Evolutionary conservation across 129 eudicot genomes (phyloP), one percentile per base, ranked within the genome.

Genomic region (Helianthus tuberosus): DNA sequence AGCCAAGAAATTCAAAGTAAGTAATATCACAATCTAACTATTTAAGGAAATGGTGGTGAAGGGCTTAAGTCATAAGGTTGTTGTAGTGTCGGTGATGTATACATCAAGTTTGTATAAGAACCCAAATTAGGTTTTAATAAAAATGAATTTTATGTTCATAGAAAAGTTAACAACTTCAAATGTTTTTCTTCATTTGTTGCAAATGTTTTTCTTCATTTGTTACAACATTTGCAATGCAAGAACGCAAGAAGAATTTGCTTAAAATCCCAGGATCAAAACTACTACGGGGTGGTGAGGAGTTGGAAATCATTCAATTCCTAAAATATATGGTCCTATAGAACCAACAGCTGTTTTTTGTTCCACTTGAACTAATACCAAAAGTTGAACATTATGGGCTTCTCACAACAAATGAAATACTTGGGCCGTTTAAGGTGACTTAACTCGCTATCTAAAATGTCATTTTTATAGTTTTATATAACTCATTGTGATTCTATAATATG

Each of bases 261-360:
- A 8, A 87, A 54, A 91, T 91, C 55, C 88, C 95, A n/a, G 97
- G 93, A 47, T 79, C 97, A 50, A 86, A 85, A 75, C 67, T 91
- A 51, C 83, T 91, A 7, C 89, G 89, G 77, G 97, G 97, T 20
- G 97, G 97, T 5, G 88, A 91, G 85, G 72, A 87, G 64, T 81
- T 91, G 74, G 79, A 66, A 86, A 83, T 76, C 97, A 89, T 81
- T 77, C 88, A 1, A 89, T 91, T 74, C 97, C 97, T 52, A 1
- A 68, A 53, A 70, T 91, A 27, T 91, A 91, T 59, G 97, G 97
- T 51, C 91, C 97, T 15, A 84, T 91, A 39, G 81, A 84, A 81
- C 97, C 97, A 25, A 91, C 96, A 44, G 97, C 96, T 59, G 73
- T 91, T 32, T 91, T 91, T 86, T 77, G 83, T 91, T 58, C 96